A percentile compares a stretch with the other conserved stretches of the same genome.
Conservation (phyloP, 768 basidiomycete species). For the Saitozyma sp. region DNA sequence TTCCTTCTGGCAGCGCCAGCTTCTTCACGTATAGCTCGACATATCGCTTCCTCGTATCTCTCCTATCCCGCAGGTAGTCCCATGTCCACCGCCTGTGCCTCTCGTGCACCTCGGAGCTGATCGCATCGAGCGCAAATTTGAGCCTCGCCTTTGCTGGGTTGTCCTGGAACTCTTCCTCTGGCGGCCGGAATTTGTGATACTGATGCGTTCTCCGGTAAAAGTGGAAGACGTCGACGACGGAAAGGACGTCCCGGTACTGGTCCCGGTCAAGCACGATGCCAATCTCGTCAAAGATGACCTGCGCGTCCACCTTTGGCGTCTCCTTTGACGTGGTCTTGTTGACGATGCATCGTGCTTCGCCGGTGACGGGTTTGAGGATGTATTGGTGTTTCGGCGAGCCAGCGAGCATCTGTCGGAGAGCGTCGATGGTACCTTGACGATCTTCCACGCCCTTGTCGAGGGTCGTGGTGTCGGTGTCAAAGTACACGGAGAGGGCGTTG, state of each 20-base stretch:
- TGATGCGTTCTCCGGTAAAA: constrained; percentile 74
- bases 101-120: constrained; percentile 78
- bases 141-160: constrained; percentile 71
- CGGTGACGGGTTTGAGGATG: constrained; percentile 91
- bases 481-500: constrained; percentile 84
- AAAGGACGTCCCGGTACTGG: constrained; percentile 91
- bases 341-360: constrained; percentile 82
- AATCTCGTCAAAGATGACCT: constrained; percentile 87
- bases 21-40: constrained; percentile 74
- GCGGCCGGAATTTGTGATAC: constrained; percentile 81
- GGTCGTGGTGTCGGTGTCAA: constrained; percentile 84
- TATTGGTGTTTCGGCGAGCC: constrained; percentile 72
- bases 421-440: constrained; percentile 65
- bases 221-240: constrained; percentile 93
- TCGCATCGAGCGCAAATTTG: constrained; percentile 75
- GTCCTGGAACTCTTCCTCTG: constrained; percentile 61
- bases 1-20: constrained; percentile 54
- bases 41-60: constrained; percentile 83
- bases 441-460: constrained; percentile 64
- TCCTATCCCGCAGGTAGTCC: constrained; percentile 80
- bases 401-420: constrained; percentile 65
- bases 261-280: constrained; percentile 86
- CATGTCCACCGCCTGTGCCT: constrained; percentile 85
- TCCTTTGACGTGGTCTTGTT: constrained; percentile 73
- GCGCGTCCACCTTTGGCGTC: constrained; percentile 81